Evolutionary conservation across 805 yeast genomes (phyloP).

Genomic region (Starmerella bombi): DNA sequence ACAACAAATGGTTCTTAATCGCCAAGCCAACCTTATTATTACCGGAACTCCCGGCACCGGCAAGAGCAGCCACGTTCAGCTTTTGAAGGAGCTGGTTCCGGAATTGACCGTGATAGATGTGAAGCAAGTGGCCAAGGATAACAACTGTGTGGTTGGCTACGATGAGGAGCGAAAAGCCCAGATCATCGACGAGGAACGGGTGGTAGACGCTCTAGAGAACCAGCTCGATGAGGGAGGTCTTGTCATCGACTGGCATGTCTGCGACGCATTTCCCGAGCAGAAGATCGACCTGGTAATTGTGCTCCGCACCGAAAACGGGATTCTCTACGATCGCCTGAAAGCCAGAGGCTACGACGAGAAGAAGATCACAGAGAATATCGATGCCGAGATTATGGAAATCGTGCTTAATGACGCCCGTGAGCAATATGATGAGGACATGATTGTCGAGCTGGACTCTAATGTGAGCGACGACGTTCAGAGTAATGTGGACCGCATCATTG

Average conservation of each 20-base stretch:
- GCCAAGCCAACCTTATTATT: constrained; percentile 57
- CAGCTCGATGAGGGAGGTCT: constrained; percentile 72
- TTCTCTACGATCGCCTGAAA: constrained; percentile 59
- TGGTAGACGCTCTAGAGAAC: constrained; percentile 69
- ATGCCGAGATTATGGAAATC: constrained; percentile 94
- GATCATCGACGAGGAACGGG: constrained; percentile 84
- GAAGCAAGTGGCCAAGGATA: constrained; percentile 68
- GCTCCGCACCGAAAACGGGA: constrained; percentile 58
- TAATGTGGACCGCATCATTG: constrained; percentile 62
- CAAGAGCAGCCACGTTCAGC: constrained; percentile 61
- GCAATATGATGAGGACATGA: constrained; percentile 62
- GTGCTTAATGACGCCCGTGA: constrained; percentile 77
- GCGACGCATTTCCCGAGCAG: constrained; percentile 88
- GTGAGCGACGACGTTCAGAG: constrained; percentile 61
- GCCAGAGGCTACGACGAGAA: constrained; percentile 65
- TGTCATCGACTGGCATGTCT: constrained; percentile 95
- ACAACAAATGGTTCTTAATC: constrained; percentile 16
- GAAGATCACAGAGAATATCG: constrained; percentile 82
- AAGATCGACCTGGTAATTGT: constrained; percentile 87
- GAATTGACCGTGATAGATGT: constrained; percentile 48
- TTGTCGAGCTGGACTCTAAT: constrained; percentile 67
- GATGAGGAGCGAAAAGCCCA: constrained; percentile 76
- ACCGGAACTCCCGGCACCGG: constrained; percentile 96
- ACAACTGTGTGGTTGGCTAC: constrained; percentile 65
- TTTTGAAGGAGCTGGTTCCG: constrained; percentile 39